Conservation (phyloP, 2,329 filamentous ascomycete genomes). For the Penicillium sp. region DNA sequence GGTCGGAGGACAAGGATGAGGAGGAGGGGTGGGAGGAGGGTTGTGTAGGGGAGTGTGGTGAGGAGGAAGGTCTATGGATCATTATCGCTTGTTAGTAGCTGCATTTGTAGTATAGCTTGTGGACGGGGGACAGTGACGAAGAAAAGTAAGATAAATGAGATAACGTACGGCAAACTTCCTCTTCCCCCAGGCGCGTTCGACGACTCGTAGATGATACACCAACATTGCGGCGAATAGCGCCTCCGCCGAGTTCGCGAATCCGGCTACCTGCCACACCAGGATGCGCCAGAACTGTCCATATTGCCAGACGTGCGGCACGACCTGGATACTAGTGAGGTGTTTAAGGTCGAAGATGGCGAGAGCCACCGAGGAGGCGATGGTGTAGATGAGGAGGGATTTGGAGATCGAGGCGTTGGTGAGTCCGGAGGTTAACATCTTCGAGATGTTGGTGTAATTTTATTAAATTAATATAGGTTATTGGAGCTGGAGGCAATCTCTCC, state of each 20-base stretch:
- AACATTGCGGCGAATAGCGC: constrained; percentile 81
- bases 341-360: constrained; percentile 79
- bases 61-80: constrained; percentile 65
- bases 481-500: no score
- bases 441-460: no score
- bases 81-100: no score
- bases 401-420: constrained; percentile 56
- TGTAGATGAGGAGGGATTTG: constrained; percentile 61
- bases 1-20: constrained; percentile 64
- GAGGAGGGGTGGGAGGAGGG: constrained; percentile 64
- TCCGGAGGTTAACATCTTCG: constrained; percentile 48
- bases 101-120: no score
- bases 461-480: no score
- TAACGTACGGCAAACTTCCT: constrained; percentile 75
- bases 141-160: no score
- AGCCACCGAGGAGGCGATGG: constrained; percentile 66
- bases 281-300: constrained; percentile 80
- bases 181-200: constrained; percentile 87
- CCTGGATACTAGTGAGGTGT: constrained; percentile 76
- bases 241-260: constrained; percentile 87
- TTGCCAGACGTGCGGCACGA: constrained; percentile 71
- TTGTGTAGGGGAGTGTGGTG: constrained; percentile 62
- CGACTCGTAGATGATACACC: constrained; percentile 72
- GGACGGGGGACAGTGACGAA: no score
- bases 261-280: constrained; percentile 65